These are phyloP conservation scores for Pseudohalonectria lignicola DNA, from an alignment of 2,329 filamentous ascomycete species.

Conservation along the genomic window DNA sequence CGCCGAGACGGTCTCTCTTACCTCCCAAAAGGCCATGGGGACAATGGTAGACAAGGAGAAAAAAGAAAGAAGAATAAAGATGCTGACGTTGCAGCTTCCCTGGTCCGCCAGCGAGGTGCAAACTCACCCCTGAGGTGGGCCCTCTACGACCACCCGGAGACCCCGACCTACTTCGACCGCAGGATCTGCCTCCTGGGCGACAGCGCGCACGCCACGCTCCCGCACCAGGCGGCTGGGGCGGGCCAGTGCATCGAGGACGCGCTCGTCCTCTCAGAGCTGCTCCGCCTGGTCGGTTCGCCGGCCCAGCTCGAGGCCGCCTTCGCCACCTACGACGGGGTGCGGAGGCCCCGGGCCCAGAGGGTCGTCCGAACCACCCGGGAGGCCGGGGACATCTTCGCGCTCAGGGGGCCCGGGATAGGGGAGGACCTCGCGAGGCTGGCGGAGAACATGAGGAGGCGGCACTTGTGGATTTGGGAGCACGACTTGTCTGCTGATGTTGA, in stretches of 20 bases:
- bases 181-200: slow-evolving; percentile 44
- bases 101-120: too few relatives aligned
- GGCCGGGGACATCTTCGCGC: slow-evolving; percentile 30
- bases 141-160: slow-evolving; percentile 32
- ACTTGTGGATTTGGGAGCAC: not conserved
- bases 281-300: slow-evolving; percentile 24
- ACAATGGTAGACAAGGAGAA: too few relatives aligned
- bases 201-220: slow-evolving; percentile 51
- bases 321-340: slow-evolving; percentile 34
- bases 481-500: too few relatives aligned
- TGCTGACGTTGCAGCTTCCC: too few relatives aligned
- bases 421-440: not conserved
- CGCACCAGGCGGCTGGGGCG: slow-evolving; percentile 47
- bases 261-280: slow-evolving; percentile 28
- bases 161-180: slow-evolving; percentile 24
- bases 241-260: slow-evolving; percentile 46
- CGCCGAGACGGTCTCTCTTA: too few relatives aligned
- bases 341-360: slow-evolving; percentile 35
- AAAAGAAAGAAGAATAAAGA: too few relatives aligned
- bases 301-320: slow-evolving; percentile 32
- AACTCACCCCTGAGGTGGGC: too few relatives aligned
- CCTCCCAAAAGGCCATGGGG: too few relatives aligned
- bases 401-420: slow-evolving; percentile 13
- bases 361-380: slow-evolving; percentile 37
- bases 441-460: not conserved